These are phyloP conservation scores for Suhomyces guaymorum DNA, from an alignment of 1,139 yeast species.

Conservation along the genomic window DNA sequence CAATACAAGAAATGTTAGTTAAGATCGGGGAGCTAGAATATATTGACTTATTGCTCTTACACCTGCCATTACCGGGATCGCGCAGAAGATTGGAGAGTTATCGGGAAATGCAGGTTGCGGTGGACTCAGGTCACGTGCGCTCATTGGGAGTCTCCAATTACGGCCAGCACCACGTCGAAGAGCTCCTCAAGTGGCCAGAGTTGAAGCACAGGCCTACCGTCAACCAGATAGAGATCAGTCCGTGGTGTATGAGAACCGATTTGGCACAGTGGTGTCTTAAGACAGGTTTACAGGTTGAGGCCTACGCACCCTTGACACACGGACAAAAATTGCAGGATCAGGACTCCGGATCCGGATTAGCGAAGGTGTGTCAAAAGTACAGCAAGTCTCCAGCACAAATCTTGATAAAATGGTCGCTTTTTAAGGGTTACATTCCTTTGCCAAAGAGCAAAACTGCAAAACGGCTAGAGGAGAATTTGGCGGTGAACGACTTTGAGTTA, in stretches of 20 bases:
- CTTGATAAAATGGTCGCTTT: constrained; percentile 39
- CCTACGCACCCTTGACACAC: constrained; percentile 43
- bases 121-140: constrained; percentile 54
- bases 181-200: constrained; percentile 54
- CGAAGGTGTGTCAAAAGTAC: constrained; percentile 22
- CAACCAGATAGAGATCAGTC: constrained; percentile 71
- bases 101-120: constrained; percentile 65
- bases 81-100: constrained; percentile 54
- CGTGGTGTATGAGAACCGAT: constrained; percentile 72
- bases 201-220: constrained; percentile 57
- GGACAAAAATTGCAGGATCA: constrained; percentile 27
- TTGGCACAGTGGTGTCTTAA: constrained; percentile 54
- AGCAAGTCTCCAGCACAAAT: constrained; percentile 33
- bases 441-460: constrained; percentile 34
- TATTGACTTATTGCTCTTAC: constrained; percentile 54
- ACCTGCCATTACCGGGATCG: constrained; percentile 61
- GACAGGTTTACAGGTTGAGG: constrained; percentile 36
- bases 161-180: constrained; percentile 61
- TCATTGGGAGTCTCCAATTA: constrained; percentile 72
- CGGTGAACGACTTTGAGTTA: constrained; percentile 52
- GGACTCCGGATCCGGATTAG: constrained; percentile 8
- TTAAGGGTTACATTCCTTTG: constrained; percentile 45
- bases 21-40: constrained; percentile 33
- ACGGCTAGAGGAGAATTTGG: constrained; percentile 36
- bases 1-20: constrained; percentile 30